These are phyloP conservation scores for Cercospora sojina DNA, from an alignment of 2,329 filamentous ascomycete species.

Conservation along the genomic window DNA sequence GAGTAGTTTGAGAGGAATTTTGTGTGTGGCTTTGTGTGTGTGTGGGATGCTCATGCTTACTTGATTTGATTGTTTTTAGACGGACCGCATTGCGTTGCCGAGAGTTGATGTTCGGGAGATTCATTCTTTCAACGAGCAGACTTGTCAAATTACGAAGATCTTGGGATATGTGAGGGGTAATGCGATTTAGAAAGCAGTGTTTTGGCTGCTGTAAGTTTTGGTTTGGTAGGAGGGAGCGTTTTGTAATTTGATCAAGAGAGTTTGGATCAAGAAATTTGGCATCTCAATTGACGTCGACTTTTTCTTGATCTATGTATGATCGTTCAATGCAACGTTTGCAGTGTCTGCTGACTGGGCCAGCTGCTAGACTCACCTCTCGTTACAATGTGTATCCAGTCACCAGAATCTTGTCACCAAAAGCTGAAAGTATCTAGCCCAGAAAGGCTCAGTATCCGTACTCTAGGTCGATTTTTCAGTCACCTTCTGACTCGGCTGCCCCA, in stretches of 20 bases:
- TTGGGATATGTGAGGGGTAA: slow-evolving; percentile 6
- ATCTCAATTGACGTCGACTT: too few species aligned
- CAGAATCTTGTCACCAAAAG: too few species aligned
- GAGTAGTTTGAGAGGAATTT: background rate
- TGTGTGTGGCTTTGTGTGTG: background rate
- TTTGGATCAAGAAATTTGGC: too few species aligned
- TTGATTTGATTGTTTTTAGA: background rate
- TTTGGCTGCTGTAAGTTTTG: background rate
- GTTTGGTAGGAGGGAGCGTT: background rate
- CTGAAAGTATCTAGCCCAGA: too few species aligned
- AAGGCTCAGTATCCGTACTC: too few species aligned
- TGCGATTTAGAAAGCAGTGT: background rate
- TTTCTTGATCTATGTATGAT: too few species aligned
- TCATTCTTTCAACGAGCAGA: slow-evolving; percentile 14
- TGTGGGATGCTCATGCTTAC: background rate
- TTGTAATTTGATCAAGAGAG: background rate
- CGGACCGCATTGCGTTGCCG: background rate
- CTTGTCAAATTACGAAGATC: slow-evolving; percentile 17
- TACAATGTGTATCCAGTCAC: too few species aligned
- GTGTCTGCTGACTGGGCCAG: too few species aligned
- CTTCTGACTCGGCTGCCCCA: too few species aligned
- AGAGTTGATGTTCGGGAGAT: slow-evolving; percentile 13
- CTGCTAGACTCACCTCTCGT: too few species aligned
- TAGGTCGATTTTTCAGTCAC: too few species aligned
- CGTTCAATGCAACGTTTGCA: too few species aligned